A percentile compares a stretch with the other conserved stretches of the same genome.
Evolutionary conservation across 129 eudicot genomes (phyloP).

Genomic region (Cynara cardunculus): DNA sequence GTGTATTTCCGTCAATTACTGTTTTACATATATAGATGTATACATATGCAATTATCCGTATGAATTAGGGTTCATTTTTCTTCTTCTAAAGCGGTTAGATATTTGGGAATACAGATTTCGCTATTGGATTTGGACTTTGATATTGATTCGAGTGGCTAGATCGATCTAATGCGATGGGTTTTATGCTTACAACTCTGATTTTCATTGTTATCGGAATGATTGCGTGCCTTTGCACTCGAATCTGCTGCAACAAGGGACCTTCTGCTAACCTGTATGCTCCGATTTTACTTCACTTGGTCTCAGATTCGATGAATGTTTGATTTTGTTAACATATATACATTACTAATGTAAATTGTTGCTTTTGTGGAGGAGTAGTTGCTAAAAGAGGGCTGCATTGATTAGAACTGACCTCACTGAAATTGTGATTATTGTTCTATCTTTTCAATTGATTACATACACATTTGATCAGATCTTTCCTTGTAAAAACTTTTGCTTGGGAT

Average conservation of each 20-base stretch:
- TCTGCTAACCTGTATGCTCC: slow-evolving; percentile 59
- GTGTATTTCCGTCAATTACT: not conserved
- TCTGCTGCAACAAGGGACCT: slow-evolving; percentile 71
- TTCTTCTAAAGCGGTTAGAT: not conserved
- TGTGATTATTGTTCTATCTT: not conserved
- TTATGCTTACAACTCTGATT: slow-evolving; percentile 47
- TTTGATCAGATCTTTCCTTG: not conserved
- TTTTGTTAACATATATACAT: not conserved
- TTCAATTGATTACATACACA: not conserved
- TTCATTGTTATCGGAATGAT: slow-evolving; percentile 52
- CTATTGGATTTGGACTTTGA: not conserved
- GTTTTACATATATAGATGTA: not conserved
- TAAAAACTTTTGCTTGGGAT: not conserved
- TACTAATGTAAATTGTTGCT: not conserved
- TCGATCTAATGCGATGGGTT: slow-evolving; percentile 46
- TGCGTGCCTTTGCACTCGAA: slow-evolving; percentile 46
- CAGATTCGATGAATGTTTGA: not conserved
- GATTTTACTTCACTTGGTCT: not conserved
- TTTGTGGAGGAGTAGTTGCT: not conserved
- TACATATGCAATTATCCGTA: not conserved
- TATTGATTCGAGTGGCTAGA: slow-evolving; percentile 1
- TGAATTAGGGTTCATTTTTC: not conserved
- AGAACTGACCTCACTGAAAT: not conserved
- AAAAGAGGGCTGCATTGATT: not conserved
- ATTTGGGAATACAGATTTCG: slow-evolving; percentile 3